Percentiles rank a stretch among this genome's conserved stretches.
phyloP scores from a whole-genome alignment of 768 basidiomycete genomes.

The Pleurotus cornucopiae region DNA sequence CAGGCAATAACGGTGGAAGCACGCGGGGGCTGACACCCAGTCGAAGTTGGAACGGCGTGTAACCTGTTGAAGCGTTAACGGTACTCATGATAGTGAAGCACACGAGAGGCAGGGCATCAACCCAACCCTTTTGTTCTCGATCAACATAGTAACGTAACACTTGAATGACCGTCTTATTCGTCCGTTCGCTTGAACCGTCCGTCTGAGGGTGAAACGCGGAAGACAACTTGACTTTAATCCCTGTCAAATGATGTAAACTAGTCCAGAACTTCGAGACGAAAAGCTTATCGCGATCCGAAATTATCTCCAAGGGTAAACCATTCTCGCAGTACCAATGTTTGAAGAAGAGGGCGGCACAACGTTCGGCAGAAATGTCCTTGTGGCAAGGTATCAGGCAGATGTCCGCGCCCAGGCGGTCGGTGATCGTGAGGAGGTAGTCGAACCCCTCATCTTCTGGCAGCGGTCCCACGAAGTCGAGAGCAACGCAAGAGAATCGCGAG shows the following conservation, averaged over 20 bases:
- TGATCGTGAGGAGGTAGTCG: too few species aligned
- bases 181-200: too few species aligned
- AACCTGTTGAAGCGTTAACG: too few species aligned
- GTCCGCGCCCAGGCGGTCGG: too few species aligned
- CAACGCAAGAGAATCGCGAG: too few species aligned
- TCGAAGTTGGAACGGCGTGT: background rate
- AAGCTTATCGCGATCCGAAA: conserved; percentile 27
- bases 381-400: background rate
- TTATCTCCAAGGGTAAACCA: conserved; percentile 23
- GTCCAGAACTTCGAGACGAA: conserved; percentile 29
- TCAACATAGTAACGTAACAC: too few species aligned
- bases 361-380: conserved; percentile 14
- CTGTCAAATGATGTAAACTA: conserved; percentile 14
- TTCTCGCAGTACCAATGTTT: conserved; percentile 25
- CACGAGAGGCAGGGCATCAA: too few species aligned
- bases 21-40: conserved; percentile 13
- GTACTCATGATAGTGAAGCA: too few species aligned
- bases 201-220: conserved; percentile 18
- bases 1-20: conserved; percentile 10
- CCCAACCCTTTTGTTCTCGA: too few species aligned
- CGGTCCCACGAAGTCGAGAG: too few species aligned
- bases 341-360: conserved; percentile 21
- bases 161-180: too few species aligned
- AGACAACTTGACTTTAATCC: conserved; percentile 23
- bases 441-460: too few species aligned